Percentiles rank a stretch among this genome's conserved stretches.
Evolutionary conservation across 2,329 filamentous ascomycete genomes (phyloP).

Genomic region (Aureobasidium vineae): DNA sequence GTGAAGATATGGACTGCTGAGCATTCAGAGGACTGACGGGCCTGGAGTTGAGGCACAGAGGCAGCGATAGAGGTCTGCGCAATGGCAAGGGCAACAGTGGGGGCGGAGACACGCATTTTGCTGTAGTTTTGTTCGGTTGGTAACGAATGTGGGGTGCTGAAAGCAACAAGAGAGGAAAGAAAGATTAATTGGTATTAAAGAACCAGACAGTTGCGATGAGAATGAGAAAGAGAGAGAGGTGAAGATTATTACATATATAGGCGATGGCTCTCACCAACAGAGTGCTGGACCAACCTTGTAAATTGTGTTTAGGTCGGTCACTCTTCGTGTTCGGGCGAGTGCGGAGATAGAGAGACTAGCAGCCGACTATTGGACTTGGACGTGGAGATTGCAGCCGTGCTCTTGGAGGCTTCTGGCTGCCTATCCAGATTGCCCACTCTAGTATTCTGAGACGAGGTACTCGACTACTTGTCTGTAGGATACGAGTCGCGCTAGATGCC

Average conservation of each 20-base stretch:
- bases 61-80: constrained; percentile 7
- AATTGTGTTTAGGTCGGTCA: constrained; percentile 16
- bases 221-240: background rate
- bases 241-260: background rate
- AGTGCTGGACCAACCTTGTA: background rate
- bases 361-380: constrained; percentile 11
- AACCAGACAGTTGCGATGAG: background rate
- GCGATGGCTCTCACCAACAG: background rate
- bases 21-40: constrained; percentile 26
- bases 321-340: constrained; percentile 3
- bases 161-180: constrained; percentile 1
- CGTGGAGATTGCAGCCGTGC: constrained; percentile 13
- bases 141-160: constrained; percentile 14
- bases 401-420: background rate
- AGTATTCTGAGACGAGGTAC: constrained; percentile 6
- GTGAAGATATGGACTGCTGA: constrained; percentile 32
- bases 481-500: background rate
- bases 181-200: constrained; percentile 3
- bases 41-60: constrained; percentile 4
- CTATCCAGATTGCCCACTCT: background rate
- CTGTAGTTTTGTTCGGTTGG: background rate
- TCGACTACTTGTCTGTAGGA: background rate
- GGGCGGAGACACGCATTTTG: constrained; percentile 14
- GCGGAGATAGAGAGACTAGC: constrained; percentile 7
- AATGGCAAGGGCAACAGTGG: constrained; percentile 10